phyloP scores from a whole-genome alignment of 306 rosid species.

The Prosopis cineraria region DNA sequence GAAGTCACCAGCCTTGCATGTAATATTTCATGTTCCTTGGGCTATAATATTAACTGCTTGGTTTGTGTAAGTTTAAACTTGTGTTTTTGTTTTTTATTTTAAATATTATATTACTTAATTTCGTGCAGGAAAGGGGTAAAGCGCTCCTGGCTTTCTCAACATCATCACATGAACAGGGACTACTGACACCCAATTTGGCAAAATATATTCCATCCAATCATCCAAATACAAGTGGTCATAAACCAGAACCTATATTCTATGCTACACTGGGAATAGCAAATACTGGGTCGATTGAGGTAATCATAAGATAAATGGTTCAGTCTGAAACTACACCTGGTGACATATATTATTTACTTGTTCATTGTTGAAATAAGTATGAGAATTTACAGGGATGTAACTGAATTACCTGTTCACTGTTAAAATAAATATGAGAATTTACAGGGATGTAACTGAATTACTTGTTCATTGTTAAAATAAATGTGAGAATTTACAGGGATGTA shows the following conservation, averaged over 20 bases:
- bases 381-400: no score
- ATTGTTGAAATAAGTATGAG: no score
- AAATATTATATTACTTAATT: not conserved
- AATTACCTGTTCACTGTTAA: no score
- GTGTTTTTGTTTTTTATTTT: not conserved
- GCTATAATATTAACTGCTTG: not conserved
- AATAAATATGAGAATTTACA: no score
- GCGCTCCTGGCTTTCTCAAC: not conserved
- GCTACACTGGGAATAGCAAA: not conserved
- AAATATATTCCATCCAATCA: not conserved
- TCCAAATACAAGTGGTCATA: not conserved
- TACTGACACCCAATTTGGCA: not conserved
- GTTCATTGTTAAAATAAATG: no score
- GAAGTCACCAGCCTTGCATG: constrained; percentile 6
- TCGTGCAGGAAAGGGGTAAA: not conserved
- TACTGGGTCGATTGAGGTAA: constrained; percentile 3
- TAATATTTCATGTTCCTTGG: constrained; percentile 7
- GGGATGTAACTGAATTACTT: no score
- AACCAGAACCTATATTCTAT: not conserved
- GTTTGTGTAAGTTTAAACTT: no score
- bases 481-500: no score
- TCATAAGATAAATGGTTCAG: not conserved
- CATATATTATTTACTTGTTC: no score
- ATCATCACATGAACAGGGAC: not conserved
- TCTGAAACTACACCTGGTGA: not conserved